A percentile compares a stretch with the other conserved stretches of the same genome.
These are phyloP conservation scores for Ceriops decandra DNA, from an alignment of 345 rosid genomes.

Conservation along the genomic window DNA sequence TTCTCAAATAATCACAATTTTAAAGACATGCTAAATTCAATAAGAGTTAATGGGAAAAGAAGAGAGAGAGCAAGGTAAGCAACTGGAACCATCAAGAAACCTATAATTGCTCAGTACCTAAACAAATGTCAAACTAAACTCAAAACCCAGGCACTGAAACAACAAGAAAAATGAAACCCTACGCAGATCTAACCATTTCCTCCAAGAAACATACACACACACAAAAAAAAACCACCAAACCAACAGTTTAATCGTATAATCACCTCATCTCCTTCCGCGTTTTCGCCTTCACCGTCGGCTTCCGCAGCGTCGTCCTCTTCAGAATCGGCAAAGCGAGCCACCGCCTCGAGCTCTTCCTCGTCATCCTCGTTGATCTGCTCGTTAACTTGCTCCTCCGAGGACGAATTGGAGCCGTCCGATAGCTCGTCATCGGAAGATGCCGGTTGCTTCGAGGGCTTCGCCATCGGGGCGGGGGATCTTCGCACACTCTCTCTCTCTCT, in stretches of 20 bases:
- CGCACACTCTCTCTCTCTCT: background rate
- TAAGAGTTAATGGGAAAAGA: background rate
- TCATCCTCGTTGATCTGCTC: slow-evolving; percentile 68
- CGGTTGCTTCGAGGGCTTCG: slow-evolving; percentile 46
- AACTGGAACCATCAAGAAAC: background rate
- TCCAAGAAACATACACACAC: too few species aligned
- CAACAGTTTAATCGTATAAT: background rate
- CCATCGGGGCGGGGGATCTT: slow-evolving; percentile 25
- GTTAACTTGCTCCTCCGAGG: slow-evolving; percentile 62
- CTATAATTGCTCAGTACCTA: background rate
- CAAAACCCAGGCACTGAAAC: slow-evolving; percentile 1
- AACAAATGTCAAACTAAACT: background rate
- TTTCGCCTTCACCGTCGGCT: slow-evolving; percentile 27
- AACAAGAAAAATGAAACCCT: background rate
- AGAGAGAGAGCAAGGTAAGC: background rate
- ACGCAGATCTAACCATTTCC: slow-evolving; percentile 8
- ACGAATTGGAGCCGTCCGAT: slow-evolving; percentile 53
- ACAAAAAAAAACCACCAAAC: background rate
- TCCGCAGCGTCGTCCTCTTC: slow-evolving; percentile 50
- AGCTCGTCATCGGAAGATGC: slow-evolving; percentile 68
- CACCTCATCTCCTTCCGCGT: slow-evolving; percentile 43
- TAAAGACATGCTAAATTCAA: too few species aligned
- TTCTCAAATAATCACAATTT: too few species aligned
- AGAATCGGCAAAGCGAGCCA: slow-evolving; percentile 76
- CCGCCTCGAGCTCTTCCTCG: slow-evolving; percentile 96